Percentiles rank a stretch among this genome's conserved stretches.
Evolutionary conservation across 495 filamentous ascomycete genomes (phyloP).

Genomic region (Bombardia bombarda): DNA sequence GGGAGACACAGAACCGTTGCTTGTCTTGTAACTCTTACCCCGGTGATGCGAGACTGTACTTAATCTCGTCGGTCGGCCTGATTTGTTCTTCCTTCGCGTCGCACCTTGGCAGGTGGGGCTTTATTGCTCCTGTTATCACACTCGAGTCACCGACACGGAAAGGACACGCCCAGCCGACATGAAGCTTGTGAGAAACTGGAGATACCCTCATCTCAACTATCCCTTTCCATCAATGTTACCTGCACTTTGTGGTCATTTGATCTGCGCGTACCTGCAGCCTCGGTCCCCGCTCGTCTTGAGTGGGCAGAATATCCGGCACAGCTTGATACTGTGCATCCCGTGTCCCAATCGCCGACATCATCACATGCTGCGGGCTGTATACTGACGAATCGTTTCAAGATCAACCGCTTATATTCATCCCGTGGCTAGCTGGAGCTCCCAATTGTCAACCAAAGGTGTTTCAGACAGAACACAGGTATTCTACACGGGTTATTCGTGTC

Average conservation of each 20-base stretch:
- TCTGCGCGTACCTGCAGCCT: constrained; percentile 13
- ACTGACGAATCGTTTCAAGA: neutral
- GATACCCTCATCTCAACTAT: neutral
- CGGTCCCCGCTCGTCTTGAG: neutral
- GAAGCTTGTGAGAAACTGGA: constrained; percentile 1
- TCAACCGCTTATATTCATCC: constrained; percentile 9
- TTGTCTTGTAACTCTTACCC: neutral
- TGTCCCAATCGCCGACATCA: constrained; percentile 8
- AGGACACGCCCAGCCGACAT: neutral
- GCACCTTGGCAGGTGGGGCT: too few relatives aligned
- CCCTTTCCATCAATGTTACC: neutral
- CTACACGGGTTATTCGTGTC: neutral
- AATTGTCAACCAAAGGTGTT: too few relatives aligned
- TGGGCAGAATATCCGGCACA: constrained; percentile 10
- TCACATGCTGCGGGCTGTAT: constrained; percentile 2
- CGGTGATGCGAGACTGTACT: neutral
- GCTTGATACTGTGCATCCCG: constrained; percentile 2
- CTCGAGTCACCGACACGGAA: too few relatives aligned
- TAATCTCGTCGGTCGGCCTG: neutral
- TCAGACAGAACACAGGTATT: neutral
- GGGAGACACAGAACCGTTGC: too few relatives aligned
- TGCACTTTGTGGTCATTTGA: constrained; percentile 5
- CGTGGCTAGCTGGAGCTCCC: too few relatives aligned
- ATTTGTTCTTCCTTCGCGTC: neutral
- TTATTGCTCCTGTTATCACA: too few relatives aligned